Evolutionary conservation across 129 eudicot species (phyloP).

Genomic region (Centella asiatica): DNA sequence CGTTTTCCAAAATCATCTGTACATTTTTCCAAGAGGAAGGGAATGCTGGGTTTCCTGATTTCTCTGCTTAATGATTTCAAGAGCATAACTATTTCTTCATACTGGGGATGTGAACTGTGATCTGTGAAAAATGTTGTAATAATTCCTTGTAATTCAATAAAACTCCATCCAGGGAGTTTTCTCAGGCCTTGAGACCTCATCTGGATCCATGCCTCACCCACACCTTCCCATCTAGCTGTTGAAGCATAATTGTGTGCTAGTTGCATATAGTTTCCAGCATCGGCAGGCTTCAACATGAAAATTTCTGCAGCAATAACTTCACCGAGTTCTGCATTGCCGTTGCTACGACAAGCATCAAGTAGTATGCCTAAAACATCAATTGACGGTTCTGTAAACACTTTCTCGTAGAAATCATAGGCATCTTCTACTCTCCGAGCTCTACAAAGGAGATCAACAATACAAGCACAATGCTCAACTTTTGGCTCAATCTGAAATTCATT

Average conservation of each 20-base stretch:
- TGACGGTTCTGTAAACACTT: constrained; percentile 43
- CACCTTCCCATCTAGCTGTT: constrained; percentile 70
- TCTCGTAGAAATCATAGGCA: constrained; percentile 53
- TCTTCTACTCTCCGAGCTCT: constrained; percentile 70
- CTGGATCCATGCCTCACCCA: constrained; percentile 69
- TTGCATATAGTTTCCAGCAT: constrained; percentile 74
- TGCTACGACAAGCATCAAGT: constrained; percentile 69
- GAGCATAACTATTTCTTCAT: constrained; percentile 38
- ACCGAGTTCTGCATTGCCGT: constrained; percentile 44
- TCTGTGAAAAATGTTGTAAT: constrained; percentile 57
- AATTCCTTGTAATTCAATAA: constrained; percentile 61
- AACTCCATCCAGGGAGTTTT: constrained; percentile 95
- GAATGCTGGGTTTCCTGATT: constrained; percentile 15
- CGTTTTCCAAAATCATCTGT: constrained; percentile 13
- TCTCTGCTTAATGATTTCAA: constrained; percentile 40
- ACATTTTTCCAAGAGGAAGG: constrained; percentile 13
- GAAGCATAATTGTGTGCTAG: constrained; percentile 79
- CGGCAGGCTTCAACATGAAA: constrained; percentile 35
- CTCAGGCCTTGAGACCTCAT: constrained; percentile 80
- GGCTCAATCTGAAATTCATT: constrained; percentile 47
- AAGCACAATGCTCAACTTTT: constrained; percentile 72
- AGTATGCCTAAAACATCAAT: constrained; percentile 78
- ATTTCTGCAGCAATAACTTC: constrained; percentile 48
- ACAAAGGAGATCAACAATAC: constrained; percentile 84
- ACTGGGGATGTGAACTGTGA: constrained; percentile 57